Percentiles rank a stretch among this genome's conserved stretches.
These are phyloP conservation scores for Curvularia verruculosa DNA, from an alignment of 2,329 filamentous ascomycete species.

Conservation along the genomic window DNA sequence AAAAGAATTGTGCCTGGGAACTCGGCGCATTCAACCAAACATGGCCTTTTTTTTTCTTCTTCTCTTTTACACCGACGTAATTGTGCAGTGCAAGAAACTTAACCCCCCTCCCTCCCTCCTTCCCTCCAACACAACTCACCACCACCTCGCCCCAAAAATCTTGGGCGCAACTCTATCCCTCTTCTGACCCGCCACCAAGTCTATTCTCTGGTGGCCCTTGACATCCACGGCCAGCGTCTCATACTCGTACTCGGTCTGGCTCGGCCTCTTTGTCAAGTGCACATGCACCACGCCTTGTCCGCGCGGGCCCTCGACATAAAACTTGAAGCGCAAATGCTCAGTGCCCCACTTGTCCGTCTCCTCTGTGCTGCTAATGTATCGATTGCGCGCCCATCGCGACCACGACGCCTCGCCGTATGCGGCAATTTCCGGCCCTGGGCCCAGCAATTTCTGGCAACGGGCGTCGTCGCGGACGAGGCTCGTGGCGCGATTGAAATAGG, in stretches of 20 bases:
- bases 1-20: neutral
- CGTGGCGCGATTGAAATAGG: slow-evolving; percentile 86
- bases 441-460: slow-evolving; percentile 74
- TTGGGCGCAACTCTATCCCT: slow-evolving; percentile 40
- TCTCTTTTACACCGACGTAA: neutral
- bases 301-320: slow-evolving; percentile 79
- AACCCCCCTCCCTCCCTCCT: no score
- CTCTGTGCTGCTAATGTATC: slow-evolving; percentile 66
- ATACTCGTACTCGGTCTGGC: slow-evolving; percentile 74
- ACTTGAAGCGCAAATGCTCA: slow-evolving; percentile 83
- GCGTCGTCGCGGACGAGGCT: slow-evolving; percentile 76
- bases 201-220: slow-evolving; percentile 64
- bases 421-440: slow-evolving; percentile 73
- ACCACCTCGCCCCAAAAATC: slow-evolving; percentile 48
- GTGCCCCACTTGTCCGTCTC: slow-evolving; percentile 75
- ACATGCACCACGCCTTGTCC: slow-evolving; percentile 76
- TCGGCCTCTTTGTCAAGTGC: slow-evolving; percentile 74
- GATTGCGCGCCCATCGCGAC: slow-evolving; percentile 77
- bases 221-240: slow-evolving; percentile 81
- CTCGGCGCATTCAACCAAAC: neutral
- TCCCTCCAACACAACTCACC: slow-evolving; percentile 21
- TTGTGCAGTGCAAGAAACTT: neutral
- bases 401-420: slow-evolving; percentile 81
- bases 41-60: neutral
- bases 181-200: slow-evolving; percentile 37